Evolutionary conservation across 2,329 filamentous ascomycete genomes (phyloP).

Genomic region (Thermoascus crustaceus): DNA sequence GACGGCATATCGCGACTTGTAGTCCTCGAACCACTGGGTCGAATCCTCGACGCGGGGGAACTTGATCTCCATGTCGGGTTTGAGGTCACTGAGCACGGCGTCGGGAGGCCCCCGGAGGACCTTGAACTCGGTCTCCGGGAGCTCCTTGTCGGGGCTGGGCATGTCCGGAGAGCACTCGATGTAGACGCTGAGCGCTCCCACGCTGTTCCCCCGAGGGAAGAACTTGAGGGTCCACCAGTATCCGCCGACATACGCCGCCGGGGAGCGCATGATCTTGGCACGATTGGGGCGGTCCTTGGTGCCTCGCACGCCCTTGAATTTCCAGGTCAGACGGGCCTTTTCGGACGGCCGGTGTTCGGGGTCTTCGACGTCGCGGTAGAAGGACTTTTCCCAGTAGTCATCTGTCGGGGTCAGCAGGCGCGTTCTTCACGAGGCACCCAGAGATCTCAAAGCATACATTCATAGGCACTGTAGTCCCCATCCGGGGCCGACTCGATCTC

Average conservation of each 20-base stretch:
- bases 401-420: slow-evolving; percentile 25
- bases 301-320: slow-evolving; percentile 50
- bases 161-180: slow-evolving; percentile 51
- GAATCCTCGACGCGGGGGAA: slow-evolving; percentile 20
- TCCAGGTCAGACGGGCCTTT: slow-evolving; percentile 52
- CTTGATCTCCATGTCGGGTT: slow-evolving; percentile 25
- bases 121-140: slow-evolving; percentile 33
- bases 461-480: slow-evolving; percentile 47
- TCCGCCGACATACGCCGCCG: slow-evolving; percentile 47
- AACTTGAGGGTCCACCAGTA: slow-evolving; percentile 60
- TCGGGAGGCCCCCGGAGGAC: slow-evolving; percentile 32
- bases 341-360: slow-evolving; percentile 48
- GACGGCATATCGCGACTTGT: slow-evolving; percentile 19
- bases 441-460: slow-evolving; percentile 31
- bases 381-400: slow-evolving; percentile 50
- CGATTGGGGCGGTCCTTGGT: slow-evolving; percentile 53
- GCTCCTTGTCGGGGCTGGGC: slow-evolving; percentile 27
- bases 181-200: slow-evolving; percentile 52
- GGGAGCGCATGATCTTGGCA: slow-evolving; percentile 51
- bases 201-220: slow-evolving; percentile 54
- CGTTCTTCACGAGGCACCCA: background rate
- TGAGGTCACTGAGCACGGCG: slow-evolving; percentile 21
- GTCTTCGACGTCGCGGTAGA: slow-evolving; percentile 49
- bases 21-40: slow-evolving; percentile 23
- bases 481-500: slow-evolving; percentile 46